Conservation (phyloP, 1,284 basidiomycete genomes). For the Vanrija humicola region DNA sequence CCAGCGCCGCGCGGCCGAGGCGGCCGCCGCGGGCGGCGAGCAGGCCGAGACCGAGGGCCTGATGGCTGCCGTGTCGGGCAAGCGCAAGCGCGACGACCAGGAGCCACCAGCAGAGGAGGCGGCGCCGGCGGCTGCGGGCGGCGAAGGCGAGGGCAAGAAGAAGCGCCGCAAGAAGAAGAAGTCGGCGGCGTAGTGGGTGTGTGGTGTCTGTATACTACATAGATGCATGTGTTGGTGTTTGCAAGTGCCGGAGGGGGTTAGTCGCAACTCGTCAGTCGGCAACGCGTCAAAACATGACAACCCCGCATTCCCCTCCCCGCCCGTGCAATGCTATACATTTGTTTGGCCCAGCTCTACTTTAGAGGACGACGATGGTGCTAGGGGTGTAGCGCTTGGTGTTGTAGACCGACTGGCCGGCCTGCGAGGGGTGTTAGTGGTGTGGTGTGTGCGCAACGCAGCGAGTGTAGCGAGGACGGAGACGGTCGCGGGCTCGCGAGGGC, state of each 20-base stretch:
- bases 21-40: constrained; percentile 6
- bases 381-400: constrained; percentile 74
- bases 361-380: constrained; percentile 53
- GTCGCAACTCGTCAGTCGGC: neutral
- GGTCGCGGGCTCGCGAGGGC: too few relatives aligned
- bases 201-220: neutral
- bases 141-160: constrained; percentile 15
- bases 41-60: neutral
- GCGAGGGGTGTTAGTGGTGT: neutral
- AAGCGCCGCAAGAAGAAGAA: constrained; percentile 19
- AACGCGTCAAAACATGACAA: neutral
- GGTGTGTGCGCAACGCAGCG: too few relatives aligned
- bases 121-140: neutral
- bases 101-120: neutral
- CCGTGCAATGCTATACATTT: constrained; percentile 1
- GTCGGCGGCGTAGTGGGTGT: neutral
- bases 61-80: constrained; percentile 1
- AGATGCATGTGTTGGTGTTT: constrained; percentile 1
- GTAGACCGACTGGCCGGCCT: constrained; percentile 81
- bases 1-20: constrained; percentile 23
- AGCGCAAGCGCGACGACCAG: constrained; percentile 10
- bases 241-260: neutral
- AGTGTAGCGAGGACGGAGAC: too few relatives aligned
- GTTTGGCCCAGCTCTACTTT: constrained; percentile 3
- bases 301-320: too few relatives aligned